Evolutionary conservation across 2,329 filamentous ascomycete species (phyloP).

Genomic region (Fusarium denticulatum): DNA sequence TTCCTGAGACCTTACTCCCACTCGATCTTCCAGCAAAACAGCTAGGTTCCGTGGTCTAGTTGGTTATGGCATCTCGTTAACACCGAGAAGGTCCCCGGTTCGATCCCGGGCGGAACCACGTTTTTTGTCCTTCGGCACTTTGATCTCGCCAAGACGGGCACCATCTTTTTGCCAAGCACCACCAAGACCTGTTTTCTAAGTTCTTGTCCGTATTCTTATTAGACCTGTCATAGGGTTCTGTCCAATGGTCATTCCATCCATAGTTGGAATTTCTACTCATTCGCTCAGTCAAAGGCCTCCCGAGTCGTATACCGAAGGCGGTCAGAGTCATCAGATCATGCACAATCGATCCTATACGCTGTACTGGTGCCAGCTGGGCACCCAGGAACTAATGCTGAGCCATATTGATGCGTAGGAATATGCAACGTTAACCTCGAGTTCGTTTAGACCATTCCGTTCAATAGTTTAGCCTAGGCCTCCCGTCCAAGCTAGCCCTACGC

Average conservation of each 20-base stretch:
- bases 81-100: constrained; percentile 24
- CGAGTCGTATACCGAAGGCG: background rate
- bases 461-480: background rate
- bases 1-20: fast-evolving
- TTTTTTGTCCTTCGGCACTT: background rate
- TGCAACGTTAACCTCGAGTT: background rate
- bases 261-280: background rate
- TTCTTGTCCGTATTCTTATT: background rate
- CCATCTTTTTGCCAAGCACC: background rate
- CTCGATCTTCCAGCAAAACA: background rate
- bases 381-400: background rate
- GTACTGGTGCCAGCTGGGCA: too few relatives aligned
- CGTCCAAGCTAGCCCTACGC: background rate
- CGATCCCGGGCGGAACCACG: constrained; percentile 15
- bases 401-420: background rate
- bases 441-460: background rate
- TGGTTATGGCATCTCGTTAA: constrained; percentile 24
- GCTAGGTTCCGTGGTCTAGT: constrained; percentile 15
- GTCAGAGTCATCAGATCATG: background rate
- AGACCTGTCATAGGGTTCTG: too few relatives aligned
- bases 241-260: fast-evolving
- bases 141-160: background rate
- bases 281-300: too few relatives aligned
- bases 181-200: background rate
- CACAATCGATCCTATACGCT: background rate